These are phyloP conservation scores for Apium graveolens DNA, from an alignment of 129 eudicot species.

Conservation along the genomic window DNA sequence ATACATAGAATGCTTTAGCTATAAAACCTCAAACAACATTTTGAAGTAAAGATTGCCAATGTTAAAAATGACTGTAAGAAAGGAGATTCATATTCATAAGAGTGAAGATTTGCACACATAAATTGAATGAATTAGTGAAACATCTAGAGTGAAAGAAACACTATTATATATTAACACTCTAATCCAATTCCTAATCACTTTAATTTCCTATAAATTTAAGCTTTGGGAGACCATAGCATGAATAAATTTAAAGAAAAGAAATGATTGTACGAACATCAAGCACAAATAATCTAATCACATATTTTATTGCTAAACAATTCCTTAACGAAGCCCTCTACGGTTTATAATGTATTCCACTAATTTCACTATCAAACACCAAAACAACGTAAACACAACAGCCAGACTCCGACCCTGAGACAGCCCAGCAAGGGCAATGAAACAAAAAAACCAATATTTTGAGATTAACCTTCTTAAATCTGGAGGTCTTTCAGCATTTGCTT, in stretches of 20 bases:
- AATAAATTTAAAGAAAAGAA: neutral
- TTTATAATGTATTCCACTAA: constrained; percentile 6
- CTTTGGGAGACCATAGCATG: constrained; percentile 1
- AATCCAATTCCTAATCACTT: neutral
- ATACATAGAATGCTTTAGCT: neutral
- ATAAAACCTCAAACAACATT: neutral
- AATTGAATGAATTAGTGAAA: neutral
- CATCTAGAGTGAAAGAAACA: neutral
- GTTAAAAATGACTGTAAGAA: neutral
- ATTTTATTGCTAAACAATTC: neutral
- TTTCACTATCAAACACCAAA: constrained; percentile 59
- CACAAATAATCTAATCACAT: neutral
- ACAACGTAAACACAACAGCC: constrained; percentile 48
- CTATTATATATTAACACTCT: neutral
- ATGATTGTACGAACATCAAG: neutral
- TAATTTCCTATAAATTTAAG: neutral
- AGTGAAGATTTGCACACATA: neutral
- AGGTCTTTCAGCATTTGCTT: constrained; percentile 5
- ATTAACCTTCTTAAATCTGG: constrained; percentile 2
- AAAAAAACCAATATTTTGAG: constrained; percentile 28
- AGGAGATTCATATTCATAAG: neutral
- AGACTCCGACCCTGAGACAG: constrained; percentile 48
- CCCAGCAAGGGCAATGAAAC: constrained; percentile 56
- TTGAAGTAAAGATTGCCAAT: neutral
- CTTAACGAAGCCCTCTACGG: neutral